Base-by-base conservation (phyloP, 768 basidiomycete genomes). In the Rhodotorula kratochvilovae region DNA sequence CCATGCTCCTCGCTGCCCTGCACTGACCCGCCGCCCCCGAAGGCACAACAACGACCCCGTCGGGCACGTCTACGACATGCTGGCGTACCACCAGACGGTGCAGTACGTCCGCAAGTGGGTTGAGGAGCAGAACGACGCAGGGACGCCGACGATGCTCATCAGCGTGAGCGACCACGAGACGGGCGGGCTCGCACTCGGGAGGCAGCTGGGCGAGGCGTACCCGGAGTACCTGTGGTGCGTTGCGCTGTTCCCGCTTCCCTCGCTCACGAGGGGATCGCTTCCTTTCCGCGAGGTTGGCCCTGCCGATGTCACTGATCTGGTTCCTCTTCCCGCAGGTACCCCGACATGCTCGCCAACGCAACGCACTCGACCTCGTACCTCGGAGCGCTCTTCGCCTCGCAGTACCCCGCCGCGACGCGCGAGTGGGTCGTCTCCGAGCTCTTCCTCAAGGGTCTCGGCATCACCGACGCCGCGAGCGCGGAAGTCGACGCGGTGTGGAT, bases 161-260 rank as follows among this genome's bases (percentile, higher is more conserved):
- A 74, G 71, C n/a, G 75, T 77, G 4, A 71, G 72, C 7, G 78
- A 78, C 48, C 78, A 79, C 60, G 77, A 78, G 62, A 78, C 78
- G 17, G 78, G 78, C 29, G 78, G 78, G 1, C 39, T 79, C 7
- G n/a, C 76, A 4, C 65, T 78, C 11, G 78, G 76, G 1, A 39
- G 74, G 16, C 77, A 78, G 43, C 67, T 79, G 10, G 63, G 51
- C 0, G 45, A 63, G n/a, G 51, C 31, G 2, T 78, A 78, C 56
- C 78, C 78, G 0, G 74, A 71, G 33, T 78, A 77, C 46, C 67
- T 68, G 2, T 74, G 71, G 64, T 76, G 8, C 57, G 42, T 25
- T 36, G 0, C 25, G 39, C 39, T 7, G 39, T 39, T 13, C 13
- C 6, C 39, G 13, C 39, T 39, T 39, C 13, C 13, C 39, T 13